A percentile compares a stretch with the other conserved stretches of the same genome.
phyloP scores from a whole-genome alignment of 2,329 filamentous ascomycete genomes.

The Pseudogymnoascus pannorum region DNA sequence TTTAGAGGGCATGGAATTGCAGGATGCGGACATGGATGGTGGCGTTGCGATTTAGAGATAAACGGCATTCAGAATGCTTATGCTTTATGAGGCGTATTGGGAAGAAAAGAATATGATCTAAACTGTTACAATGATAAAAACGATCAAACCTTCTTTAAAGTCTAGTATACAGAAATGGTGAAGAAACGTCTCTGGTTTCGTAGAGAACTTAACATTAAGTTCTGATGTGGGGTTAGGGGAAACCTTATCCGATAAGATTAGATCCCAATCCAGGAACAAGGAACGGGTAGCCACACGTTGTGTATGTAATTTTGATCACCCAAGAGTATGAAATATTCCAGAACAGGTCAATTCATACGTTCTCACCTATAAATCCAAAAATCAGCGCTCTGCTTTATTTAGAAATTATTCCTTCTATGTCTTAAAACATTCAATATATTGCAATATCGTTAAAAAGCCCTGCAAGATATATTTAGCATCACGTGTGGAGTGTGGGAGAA shows the following conservation, averaged over 20 bases:
- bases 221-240: neutral
- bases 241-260: neutral
- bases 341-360: neutral
- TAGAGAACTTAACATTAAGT: neutral
- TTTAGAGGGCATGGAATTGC: conserved; percentile 22
- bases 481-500: neutral
- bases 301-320: neutral
- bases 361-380: neutral
- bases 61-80: neutral
- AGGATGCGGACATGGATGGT: conserved; percentile 11
- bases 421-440: neutral
- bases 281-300: neutral
- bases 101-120: conserved; percentile 8
- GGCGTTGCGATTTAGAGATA: conserved; percentile 4
- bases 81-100: conserved; percentile 4
- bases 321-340: neutral
- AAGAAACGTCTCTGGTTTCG: neutral
- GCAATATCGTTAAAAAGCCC: neutral
- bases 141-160: neutral
- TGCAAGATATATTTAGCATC: neutral
- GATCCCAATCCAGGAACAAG: neutral
- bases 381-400: neutral
- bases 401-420: neutral
- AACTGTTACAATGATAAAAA: conserved; percentile 3
- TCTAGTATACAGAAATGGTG: neutral